Base-by-base conservation (phyloP, 1,139 yeast genomes). In the Pichia sp. region DNA sequence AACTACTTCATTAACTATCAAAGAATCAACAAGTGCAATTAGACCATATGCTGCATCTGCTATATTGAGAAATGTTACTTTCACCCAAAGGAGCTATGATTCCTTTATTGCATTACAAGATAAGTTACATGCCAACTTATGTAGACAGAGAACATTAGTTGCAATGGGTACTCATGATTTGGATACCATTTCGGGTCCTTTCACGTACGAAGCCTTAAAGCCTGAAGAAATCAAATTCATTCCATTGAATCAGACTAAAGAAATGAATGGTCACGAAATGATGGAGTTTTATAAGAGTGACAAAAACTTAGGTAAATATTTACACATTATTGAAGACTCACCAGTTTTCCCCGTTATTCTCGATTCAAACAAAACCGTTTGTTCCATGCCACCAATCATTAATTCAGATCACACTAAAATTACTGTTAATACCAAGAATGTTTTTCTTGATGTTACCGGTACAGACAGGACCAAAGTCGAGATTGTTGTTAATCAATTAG, bases 121-220 rank as follows among this genome's bases (percentile, higher is more conserved):
- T 64, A 93, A 93, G 66, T 72, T 93, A 52, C 99, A 93, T 67
- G 72, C 94, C 47, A 93, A 93, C 64, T 71, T 93, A 59, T 91
- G 98, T 66, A 89, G 98, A 70, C 84, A 89, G 66, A 84, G 99
- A 71, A 82, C 96, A 34, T 74, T 93, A 56, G 98, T 91, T 41
- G 97, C 98, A 44, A 88, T 89, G 71, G 99, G 99, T 55, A 93
- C 99, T 45, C 99, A 93, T 61, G 97, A 93, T 66, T 69, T 83
- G 48, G 95, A 85, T 61, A 77, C 84, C 39, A 68, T 91, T 52
- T 64, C 74, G 35, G 86, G 91, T 21, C 96, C 96, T 42, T 85
- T 88, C 68, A 78, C 89, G 42, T 93, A 86, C 68, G 86, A 83
- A 60, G 97, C 91, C 31, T 69, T 84, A 52, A 69, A 77, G 42